phyloP scores from a whole-genome alignment of 2,329 filamentous ascomycete species.

The Microdochium bolleyi region DNA sequence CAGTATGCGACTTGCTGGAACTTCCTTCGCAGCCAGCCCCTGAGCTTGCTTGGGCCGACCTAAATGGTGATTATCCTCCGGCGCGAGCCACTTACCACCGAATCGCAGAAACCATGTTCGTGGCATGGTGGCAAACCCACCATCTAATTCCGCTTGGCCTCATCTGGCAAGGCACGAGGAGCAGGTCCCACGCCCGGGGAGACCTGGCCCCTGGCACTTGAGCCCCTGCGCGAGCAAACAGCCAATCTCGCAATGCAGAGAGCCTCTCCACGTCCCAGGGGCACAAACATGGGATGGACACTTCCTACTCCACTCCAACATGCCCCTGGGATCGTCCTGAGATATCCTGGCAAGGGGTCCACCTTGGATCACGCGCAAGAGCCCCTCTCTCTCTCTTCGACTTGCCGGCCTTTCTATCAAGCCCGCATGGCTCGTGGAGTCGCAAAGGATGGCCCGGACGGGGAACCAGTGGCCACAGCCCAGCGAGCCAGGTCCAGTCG shows the following conservation, averaged over 20 bases:
- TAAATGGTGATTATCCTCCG: constrained; percentile 1
- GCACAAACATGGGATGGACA: background rate
- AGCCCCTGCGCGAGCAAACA: background rate
- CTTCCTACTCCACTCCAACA: background rate
- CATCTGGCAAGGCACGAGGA: background rate
- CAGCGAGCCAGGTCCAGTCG: background rate
- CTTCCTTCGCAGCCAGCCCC: background rate
- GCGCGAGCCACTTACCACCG: background rate
- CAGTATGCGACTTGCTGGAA: background rate
- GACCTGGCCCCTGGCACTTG: background rate
- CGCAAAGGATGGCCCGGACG: background rate
- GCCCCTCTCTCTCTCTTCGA: background rate
- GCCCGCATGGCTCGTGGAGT: too few species aligned
- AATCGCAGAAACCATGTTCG: background rate
- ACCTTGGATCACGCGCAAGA: background rate
- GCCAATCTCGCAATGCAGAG: background rate
- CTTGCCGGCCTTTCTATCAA: background rate
- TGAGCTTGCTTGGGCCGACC: background rate
- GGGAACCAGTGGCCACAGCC: background rate
- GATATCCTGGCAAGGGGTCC: background rate
- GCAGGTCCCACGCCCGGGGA: background rate
- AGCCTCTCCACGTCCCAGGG: background rate
- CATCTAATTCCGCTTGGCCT: background rate
- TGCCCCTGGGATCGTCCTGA: background rate
- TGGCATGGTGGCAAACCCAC: background rate